Base-by-base conservation (phyloP, 169 alveolate genomes). In the Plasmodium vivax region DNA sequence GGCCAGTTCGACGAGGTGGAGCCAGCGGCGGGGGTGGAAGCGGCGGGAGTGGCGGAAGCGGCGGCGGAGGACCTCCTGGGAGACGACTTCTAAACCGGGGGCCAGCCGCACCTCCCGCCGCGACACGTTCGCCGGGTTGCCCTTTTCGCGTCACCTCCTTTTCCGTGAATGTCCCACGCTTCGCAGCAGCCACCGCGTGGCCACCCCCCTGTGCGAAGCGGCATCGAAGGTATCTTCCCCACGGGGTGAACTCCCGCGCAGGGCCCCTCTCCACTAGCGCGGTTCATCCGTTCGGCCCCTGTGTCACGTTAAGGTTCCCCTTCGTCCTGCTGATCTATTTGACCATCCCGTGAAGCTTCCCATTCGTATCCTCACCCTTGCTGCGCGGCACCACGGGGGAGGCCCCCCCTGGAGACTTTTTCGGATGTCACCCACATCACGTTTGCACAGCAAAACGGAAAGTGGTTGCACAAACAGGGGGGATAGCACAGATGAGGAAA, bases 1-100 rank as follows among this genome's bases (percentile, higher is more conserved):
- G 30, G 79, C 5, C 93, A 85, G 14, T 85, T 85, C 58, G 77
- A 23, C 12, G 47, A 45, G 56, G 56, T 45, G n/a, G 56, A 10
- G 4, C n/a, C 9, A 1, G 34, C 8, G 75, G 34, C 7, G 14
- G 27, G n/a, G n/a, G n/a, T n/a, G n/a, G n/a, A n/a, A n/a, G n/a
- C n/a, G n/a, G n/a, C n/a, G n/a, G n/a, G n/a, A n/a, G n/a, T n/a
- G n/a, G n/a, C n/a, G n/a, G n/a, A n/a, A n/a, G n/a, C n/a, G n/a
- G n/a, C n/a, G n/a, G n/a, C n/a, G n/a, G n/a, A n/a, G n/a, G n/a
- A n/a, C n/a, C n/a, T n/a, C n/a, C n/a, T n/a, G n/a, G n/a, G n/a
- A n/a, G n/a, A 62, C 34, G 2, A 8, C 30, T 19, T 62, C 12
- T 27, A 62, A 9, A 19, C 16, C 30, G 36, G 10, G 14, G 12